Evolutionary conservation across 2,329 filamentous ascomycete species (phyloP), one percentile per base, ranked within the genome.

Genomic region (Gaeumannomyces tritici): DNA sequence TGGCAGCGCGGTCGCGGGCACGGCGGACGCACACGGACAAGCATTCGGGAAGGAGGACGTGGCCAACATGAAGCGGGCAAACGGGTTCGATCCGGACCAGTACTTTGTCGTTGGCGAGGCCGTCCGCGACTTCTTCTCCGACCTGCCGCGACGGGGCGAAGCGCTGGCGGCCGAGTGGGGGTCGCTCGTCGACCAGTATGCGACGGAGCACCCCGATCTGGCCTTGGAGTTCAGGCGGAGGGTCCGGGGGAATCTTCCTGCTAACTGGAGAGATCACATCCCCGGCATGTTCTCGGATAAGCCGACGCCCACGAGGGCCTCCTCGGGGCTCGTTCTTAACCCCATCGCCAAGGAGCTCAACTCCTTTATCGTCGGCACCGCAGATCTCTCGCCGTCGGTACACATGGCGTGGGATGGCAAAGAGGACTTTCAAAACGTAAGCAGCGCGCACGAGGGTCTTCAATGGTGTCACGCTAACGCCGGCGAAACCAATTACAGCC

Each of bases 11-110:
- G 74, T 75, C 0, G 77, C 76, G 0, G 79, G 80, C 9, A 73
- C 79, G 18, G 82, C 82, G 4, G 77, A 76, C 9, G 80, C 83
- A 0, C 85, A 87, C 64, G 83, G 83, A n/a, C 83, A 79, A 3
- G 81, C 83, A 1, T 80, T 85, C 35, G 83, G 82, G 28, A 69
- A 73, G 2, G 76, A 80, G 3, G 80, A 82, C 57, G 77, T 87
- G 0, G 76, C 74, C 0, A 73, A 78, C n/a, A 79, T 84, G 71
- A 87, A 87, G 75, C 75, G 70, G 55, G 70, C 70, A 3, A 76
- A 77, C 56, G 79, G 79, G 4, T 77, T 84, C 66, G 73, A 84
- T 64, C 76, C 80, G 0, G 77, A 80, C 0, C 70, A 78, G 64
- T 71, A 74, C 62, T 82, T 81, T 63, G 71, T 75, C 28, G 70